Conservation (phyloP, 2,329 filamentous ascomycete species). For the Exophiala spinifera region DNA sequence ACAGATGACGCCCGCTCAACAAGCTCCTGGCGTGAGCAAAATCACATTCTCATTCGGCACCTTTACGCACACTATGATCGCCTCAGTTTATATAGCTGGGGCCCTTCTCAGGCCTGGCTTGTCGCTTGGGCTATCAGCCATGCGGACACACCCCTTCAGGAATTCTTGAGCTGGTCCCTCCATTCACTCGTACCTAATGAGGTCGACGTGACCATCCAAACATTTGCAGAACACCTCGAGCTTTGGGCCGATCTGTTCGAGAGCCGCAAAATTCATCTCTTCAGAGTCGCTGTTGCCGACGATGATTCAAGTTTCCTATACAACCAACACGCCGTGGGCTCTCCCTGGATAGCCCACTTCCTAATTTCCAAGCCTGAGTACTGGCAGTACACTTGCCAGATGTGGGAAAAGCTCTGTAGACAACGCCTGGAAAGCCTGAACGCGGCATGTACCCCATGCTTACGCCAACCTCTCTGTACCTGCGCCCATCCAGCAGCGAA, state of each 20-base stretch:
- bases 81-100: not conserved
- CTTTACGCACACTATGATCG: slow-evolving; percentile 7
- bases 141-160: slow-evolving; percentile 2
- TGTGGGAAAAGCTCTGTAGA: not conserved
- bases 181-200: not conserved
- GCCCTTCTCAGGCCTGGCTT: slow-evolving; percentile 7
- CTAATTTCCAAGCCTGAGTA: not conserved
- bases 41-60: not conserved
- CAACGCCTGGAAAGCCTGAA: not conserved
- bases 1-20: not conserved
- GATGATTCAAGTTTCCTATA: not conserved
- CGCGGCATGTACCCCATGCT: no score
- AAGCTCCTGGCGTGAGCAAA: not conserved
- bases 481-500: no score
- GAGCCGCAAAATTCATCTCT: not conserved
- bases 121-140: slow-evolving; percentile 14
- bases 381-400: not conserved
- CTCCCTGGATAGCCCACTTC: slow-evolving; percentile 7
- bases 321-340: not conserved
- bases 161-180: slow-evolving; percentile 16
- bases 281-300: not conserved
- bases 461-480: no score
- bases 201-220: slow-evolving; percentile 12
- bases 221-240: slow-evolving; percentile 10
- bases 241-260: slow-evolving; percentile 15